phyloP scores from a whole-genome alignment of 2,329 filamentous ascomycete genomes.

The Exserohilum turcica region DNA sequence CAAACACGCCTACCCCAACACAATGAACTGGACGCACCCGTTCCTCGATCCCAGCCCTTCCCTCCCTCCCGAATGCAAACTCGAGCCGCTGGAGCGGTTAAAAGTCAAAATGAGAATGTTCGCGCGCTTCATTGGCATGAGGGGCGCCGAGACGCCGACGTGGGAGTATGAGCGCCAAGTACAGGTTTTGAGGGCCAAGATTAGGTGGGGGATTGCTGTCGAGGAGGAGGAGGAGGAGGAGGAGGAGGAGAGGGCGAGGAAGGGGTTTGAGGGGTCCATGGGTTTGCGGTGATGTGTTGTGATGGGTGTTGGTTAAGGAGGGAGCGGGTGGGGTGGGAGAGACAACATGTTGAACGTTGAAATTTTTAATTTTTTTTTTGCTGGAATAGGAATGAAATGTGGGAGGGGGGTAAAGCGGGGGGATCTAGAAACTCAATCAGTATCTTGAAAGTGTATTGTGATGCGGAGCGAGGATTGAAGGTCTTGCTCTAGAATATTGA shows the following conservation, averaged over 20 bases:
- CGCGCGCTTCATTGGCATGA: slow-evolving; percentile 74
- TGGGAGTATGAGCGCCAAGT: slow-evolving; percentile 53
- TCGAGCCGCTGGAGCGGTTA: slow-evolving; percentile 49
- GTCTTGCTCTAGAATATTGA: too few relatives aligned
- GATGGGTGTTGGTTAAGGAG: too few relatives aligned
- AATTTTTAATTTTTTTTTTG: too few relatives aligned
- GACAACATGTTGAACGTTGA: too few relatives aligned
- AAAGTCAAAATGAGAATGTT: slow-evolving; percentile 70
- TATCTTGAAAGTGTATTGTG: too few relatives aligned
- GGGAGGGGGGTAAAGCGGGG: too few relatives aligned
- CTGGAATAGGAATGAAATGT: too few relatives aligned
- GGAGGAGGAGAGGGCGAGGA: slow-evolving; percentile 7
- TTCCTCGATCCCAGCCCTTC: slow-evolving; percentile 40
- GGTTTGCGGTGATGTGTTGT: neutral
- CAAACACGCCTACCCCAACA: slow-evolving; percentile 65
- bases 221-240: slow-evolving; percentile 20
- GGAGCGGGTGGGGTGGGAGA: too few relatives aligned
- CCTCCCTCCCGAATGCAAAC: slow-evolving; percentile 24
- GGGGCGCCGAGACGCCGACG: slow-evolving; percentile 63
- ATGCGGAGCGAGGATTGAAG: too few relatives aligned
- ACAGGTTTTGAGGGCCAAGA: slow-evolving; percentile 36
- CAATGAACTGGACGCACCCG: slow-evolving; percentile 64
- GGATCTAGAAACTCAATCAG: too few relatives aligned
- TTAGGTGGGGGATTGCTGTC: slow-evolving; percentile 28
- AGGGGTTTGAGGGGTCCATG: slow-evolving; percentile 15